Evolutionary conservation across 2,329 filamentous ascomycete species (phyloP).

Genomic region (Talaromyces pinophilus): DNA sequence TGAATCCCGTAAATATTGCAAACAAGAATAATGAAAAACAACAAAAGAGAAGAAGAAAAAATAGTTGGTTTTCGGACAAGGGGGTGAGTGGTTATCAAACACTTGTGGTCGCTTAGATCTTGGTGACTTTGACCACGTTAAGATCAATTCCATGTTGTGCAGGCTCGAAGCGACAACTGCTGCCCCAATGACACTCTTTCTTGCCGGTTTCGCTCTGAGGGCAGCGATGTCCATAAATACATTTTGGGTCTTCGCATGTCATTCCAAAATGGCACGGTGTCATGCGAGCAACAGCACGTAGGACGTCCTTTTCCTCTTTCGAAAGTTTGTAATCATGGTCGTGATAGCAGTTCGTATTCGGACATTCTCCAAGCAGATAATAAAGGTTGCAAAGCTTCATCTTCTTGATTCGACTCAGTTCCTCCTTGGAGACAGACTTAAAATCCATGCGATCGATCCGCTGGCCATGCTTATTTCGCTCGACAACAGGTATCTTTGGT

Average conservation of each 20-base stretch:
- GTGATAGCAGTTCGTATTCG: slow-evolving; percentile 55
- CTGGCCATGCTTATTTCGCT: slow-evolving; percentile 61
- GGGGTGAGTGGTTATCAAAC: not conserved
- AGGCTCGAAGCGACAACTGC: slow-evolving; percentile 59
- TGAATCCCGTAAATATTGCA: slow-evolving; percentile 9
- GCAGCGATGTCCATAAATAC: slow-evolving; percentile 66
- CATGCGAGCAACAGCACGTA: slow-evolving; percentile 63
- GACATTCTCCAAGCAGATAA: slow-evolving; percentile 60
- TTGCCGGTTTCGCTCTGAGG: slow-evolving; percentile 55
- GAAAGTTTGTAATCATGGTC: slow-evolving; percentile 58
- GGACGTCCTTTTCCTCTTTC: slow-evolving; percentile 54
- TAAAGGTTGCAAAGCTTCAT: slow-evolving; percentile 65
- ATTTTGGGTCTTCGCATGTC: slow-evolving; percentile 59
- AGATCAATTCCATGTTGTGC: slow-evolving; percentile 62
- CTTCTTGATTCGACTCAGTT: slow-evolving; percentile 62
- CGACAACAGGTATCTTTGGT: slow-evolving; percentile 42
- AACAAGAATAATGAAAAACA: slow-evolving; percentile 9
- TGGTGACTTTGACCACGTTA: slow-evolving; percentile 56
- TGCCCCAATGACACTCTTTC: slow-evolving; percentile 59
- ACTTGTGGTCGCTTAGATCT: slow-evolving; percentile 25
- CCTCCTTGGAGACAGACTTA: slow-evolving; percentile 56
- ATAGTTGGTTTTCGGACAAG: not conserved
- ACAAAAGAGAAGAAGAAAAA: not conserved
- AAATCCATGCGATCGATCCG: slow-evolving; percentile 57
- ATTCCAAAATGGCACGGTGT: slow-evolving; percentile 61